These are phyloP conservation scores for Lichtheimia corymbifera DNA, from an alignment of 371 early-diverging fungal genomes.

Conservation along the genomic window DNA sequence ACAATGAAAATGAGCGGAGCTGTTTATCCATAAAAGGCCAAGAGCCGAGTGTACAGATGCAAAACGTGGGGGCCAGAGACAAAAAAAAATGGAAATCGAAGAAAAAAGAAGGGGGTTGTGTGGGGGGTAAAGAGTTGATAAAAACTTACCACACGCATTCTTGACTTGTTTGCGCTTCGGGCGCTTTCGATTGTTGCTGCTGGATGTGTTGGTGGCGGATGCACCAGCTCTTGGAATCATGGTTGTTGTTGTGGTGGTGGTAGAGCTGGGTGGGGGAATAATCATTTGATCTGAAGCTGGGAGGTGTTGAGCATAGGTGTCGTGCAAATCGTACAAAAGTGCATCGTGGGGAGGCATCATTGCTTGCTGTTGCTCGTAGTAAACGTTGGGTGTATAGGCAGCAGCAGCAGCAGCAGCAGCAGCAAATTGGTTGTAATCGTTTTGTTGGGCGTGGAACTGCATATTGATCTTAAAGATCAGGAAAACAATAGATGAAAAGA, in stretches of 20 bases:
- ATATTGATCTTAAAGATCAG: constrained; percentile 1
- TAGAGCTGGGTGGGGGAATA: constrained; percentile 1
- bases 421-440: neutral
- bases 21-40: constrained; percentile 13
- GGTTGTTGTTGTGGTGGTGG: constrained; percentile 10
- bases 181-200: constrained; percentile 16
- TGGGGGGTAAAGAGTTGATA: neutral
- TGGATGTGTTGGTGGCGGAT: neutral
- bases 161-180: constrained; percentile 74
- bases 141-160: constrained; percentile 72
- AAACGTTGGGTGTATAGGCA: too few relatives aligned
- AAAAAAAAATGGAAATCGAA: neutral
- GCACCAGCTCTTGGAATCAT: neutral
- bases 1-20: constrained; percentile 12
- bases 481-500: neutral
- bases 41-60: constrained; percentile 9
- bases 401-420: too few relatives aligned
- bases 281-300: neutral
- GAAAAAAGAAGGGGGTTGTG: constrained; percentile 6
- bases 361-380: constrained; percentile 3
- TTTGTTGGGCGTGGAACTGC: constrained; percentile 7
- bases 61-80: too few relatives aligned
- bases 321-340: constrained; percentile 1
- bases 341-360: constrained; percentile 4
- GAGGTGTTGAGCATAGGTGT: neutral